Percentiles rank a stretch among this genome's conserved stretches.
phyloP scores from a whole-genome alignment of 345 rosid genomes.

The Populus nigra region DNA sequence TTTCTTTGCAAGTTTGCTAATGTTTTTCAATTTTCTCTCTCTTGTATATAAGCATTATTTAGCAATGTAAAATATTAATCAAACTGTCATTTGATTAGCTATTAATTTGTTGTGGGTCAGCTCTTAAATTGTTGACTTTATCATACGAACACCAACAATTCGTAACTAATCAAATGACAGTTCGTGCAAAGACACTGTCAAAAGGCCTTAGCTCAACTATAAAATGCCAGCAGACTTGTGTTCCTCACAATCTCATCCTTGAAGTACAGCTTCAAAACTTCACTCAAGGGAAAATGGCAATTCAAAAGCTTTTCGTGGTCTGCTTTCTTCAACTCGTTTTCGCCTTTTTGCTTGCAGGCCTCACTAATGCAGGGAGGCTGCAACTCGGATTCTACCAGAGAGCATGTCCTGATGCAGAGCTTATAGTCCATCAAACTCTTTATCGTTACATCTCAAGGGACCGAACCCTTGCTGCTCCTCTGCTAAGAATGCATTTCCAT shows the following conservation, averaged over 20 bases:
- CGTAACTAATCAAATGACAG: slow-evolving; percentile 11
- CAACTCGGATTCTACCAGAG: slow-evolving; percentile 35
- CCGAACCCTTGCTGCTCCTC: slow-evolving; percentile 45
- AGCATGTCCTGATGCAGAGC: slow-evolving; percentile 43
- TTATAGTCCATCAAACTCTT: slow-evolving; percentile 23
- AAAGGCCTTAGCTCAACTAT: slow-evolving; percentile 24
- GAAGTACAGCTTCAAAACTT: not conserved
- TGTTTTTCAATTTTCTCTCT: no score
- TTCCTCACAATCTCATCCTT: not conserved
- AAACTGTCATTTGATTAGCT: not conserved
- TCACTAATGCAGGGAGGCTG: slow-evolving; percentile 20
- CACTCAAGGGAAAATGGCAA: slow-evolving; percentile 32
- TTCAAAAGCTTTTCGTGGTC: slow-evolving; percentile 35
- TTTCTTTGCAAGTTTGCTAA: no score
- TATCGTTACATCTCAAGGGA: slow-evolving; percentile 29
- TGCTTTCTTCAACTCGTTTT: slow-evolving; percentile 31
- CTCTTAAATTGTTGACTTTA: slow-evolving; percentile 11
- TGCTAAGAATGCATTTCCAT: slow-evolving; percentile 55
- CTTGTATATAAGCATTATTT: no score
- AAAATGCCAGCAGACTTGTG: slow-evolving; percentile 9
- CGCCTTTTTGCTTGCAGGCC: slow-evolving; percentile 22
- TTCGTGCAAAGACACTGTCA: slow-evolving; percentile 25
- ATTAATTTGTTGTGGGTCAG: not conserved
- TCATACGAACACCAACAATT: slow-evolving; percentile 8
- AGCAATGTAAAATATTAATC: no score